phyloP scores from a whole-genome alignment of 768 basidiomycete species.

The Chiua virens region DNA sequence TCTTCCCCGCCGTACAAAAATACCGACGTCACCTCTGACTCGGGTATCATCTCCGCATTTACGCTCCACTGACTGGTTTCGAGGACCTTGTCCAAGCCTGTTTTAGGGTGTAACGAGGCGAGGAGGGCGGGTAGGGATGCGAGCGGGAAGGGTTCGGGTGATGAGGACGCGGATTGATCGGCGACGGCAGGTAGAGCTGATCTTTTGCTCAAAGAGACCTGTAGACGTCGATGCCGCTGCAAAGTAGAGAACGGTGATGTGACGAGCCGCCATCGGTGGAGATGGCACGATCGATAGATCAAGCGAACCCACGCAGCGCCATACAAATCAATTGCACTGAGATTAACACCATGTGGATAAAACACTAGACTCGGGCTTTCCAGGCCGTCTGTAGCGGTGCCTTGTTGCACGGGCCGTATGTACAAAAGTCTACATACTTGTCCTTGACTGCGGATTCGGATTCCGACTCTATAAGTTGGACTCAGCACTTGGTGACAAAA shows the following conservation, averaged over 20 bases:
- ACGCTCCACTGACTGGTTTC: conserved; percentile 74
- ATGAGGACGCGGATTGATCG: too few relatives aligned
- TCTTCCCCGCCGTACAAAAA: conserved; percentile 69
- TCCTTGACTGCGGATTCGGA: background rate
- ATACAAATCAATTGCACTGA: too few relatives aligned
- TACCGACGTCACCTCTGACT: conserved; percentile 39
- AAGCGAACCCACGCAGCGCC: too few relatives aligned
- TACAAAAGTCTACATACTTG: too few relatives aligned
- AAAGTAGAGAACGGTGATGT: conserved; percentile 52
- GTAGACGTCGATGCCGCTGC: conserved; percentile 70
- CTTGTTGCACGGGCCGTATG: too few relatives aligned
- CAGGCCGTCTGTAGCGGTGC: too few relatives aligned
- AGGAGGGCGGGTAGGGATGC: conserved; percentile 52
- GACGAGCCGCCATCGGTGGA: too few relatives aligned
- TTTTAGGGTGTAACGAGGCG: conserved; percentile 52
- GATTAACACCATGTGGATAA: too few relatives aligned
- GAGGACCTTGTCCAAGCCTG: conserved; percentile 52
- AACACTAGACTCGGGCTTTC: too few relatives aligned
- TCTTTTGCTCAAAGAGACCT: conserved; percentile 51
- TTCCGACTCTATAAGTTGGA: too few relatives aligned
- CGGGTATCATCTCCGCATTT: conserved; percentile 74
- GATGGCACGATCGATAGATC: too few relatives aligned
- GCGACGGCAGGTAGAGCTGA: conserved; percentile 43
- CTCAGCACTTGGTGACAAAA: background rate
- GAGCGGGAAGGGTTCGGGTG: conserved; percentile 42